Base-by-base conservation (phyloP, 164 flowering plant genomes). In the Vitis labrusca region DNA sequence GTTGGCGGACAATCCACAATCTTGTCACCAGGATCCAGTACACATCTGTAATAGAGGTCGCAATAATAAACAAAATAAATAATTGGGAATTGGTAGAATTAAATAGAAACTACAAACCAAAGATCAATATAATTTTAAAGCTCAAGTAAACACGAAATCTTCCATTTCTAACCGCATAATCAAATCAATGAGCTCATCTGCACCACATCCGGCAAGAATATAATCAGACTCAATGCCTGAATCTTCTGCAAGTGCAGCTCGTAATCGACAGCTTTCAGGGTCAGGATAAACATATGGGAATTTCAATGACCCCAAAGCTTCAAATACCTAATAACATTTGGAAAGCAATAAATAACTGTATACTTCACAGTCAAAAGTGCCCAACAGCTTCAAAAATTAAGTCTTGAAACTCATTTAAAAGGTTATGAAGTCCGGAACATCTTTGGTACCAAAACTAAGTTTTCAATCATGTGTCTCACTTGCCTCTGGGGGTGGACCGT, bases 401-500 rank as follows among this genome's bases (percentile, higher is more conserved):
- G 44, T 37, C 44, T 37, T 37, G 44, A 37, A 37, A 37, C 44
- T 37, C 44, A 37, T 3, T 37, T 3, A 37, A 37, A 6, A 37
- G 5, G 44, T 37, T 37, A 37, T 37, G 44, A 37, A 37, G 7
- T 5, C 44, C 7, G 0, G 5, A 37, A 37, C 44, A 37, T 37
- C 44, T 53, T 53, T 53, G 15, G 5, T 3, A 64, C 3, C 23
- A 64, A 1, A 50, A 17, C 52, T 12, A 48, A 8, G 0, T n/a
- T 0, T 37, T 3, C 44, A 32, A 29, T 3, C 47, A 12, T 37
- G 30, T 4, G 47, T 19, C 15, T 13, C 15, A 77, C 93, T 84
- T 91, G 86, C 99, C 97, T 93, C 97, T 52, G 99, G 99, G 54
- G 99, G 99, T 64, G 99, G 99, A 63, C 99, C 99, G 76, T 96